Conservation (phyloP, 2,329 filamentous ascomycete genomes). For the Exophiala sp. region DNA sequence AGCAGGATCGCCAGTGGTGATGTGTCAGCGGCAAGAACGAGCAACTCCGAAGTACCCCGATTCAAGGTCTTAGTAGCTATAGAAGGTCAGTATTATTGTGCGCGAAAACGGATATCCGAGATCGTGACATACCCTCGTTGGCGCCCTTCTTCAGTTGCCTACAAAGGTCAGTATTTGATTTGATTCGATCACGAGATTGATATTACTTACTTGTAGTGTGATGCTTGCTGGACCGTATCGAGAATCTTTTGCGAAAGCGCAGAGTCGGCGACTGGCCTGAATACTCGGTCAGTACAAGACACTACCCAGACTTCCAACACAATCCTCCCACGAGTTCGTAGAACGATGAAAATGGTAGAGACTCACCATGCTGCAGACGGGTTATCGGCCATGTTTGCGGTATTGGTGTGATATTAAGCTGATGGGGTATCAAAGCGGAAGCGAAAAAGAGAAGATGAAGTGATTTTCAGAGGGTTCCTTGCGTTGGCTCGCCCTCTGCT, state of each 20-base stretch:
- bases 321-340: no score
- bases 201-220: slow-evolving; percentile 35
- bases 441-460: slow-evolving; percentile 3
- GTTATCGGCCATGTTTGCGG: slow-evolving; percentile 25
- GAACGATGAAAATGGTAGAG: no score
- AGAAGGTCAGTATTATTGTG: slow-evolving; percentile 1
- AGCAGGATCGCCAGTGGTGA: slow-evolving; percentile 82
- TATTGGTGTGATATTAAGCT: neutral
- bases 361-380: slow-evolving; percentile 15
- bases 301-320: no score
- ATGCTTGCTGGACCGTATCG: slow-evolving; percentile 71
- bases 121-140: slow-evolving; percentile 58
- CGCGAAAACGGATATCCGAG: neutral
- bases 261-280: slow-evolving; percentile 64
- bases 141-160: slow-evolving; percentile 81
- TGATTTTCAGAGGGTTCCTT: slow-evolving; percentile 41
- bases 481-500: slow-evolving; percentile 42
- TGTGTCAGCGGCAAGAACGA: slow-evolving; percentile 86
- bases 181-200: slow-evolving; percentile 64
- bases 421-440: slow-evolving; percentile 1
- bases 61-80: slow-evolving; percentile 79
- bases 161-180: slow-evolving; percentile 64
- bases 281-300: neutral
- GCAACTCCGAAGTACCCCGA: slow-evolving; percentile 83
- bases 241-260: slow-evolving; percentile 77